phyloP scores from a whole-genome alignment of 768 basidiomycete species.

The Harrya chromipes region DNA sequence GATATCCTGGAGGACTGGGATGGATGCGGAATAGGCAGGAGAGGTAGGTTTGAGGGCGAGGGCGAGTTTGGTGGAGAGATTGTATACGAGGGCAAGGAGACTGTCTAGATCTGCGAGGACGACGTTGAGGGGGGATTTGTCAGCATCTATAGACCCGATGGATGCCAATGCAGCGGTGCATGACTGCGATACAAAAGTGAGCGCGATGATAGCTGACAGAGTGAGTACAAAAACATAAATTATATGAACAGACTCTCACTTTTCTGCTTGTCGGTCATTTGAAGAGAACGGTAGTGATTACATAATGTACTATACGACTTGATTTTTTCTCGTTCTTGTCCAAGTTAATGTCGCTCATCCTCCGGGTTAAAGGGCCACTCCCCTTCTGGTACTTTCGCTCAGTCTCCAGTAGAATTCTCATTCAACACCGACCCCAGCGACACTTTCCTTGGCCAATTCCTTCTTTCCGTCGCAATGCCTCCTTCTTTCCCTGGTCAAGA shows the following conservation, averaged over 20 bases:
- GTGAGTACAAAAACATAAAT: too few species aligned
- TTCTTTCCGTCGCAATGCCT: constrained; percentile 19
- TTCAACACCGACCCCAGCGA: constrained; percentile 32
- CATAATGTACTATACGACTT: constrained; percentile 14
- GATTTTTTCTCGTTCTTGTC: too few species aligned
- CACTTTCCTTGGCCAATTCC: constrained; percentile 35
- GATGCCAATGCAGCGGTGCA: constrained; percentile 21
- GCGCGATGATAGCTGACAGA: neutral
- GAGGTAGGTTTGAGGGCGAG: constrained; percentile 58
- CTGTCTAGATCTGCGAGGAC: constrained; percentile 56
- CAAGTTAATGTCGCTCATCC: constrained; percentile 25
- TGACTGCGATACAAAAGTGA: constrained; percentile 13
- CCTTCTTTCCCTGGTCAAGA: constrained; percentile 38
- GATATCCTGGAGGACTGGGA: constrained; percentile 53
- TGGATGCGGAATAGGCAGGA: constrained; percentile 49
- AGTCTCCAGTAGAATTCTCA: constrained; percentile 2
- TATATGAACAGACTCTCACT: too few species aligned
- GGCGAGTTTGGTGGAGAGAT: constrained; percentile 56
- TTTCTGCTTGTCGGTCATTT: constrained; percentile 32
- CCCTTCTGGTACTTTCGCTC: neutral
- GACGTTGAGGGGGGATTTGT: constrained; percentile 23
- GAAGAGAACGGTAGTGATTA: constrained; percentile 5
- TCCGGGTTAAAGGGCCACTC: neutral
- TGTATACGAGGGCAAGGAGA: constrained; percentile 56
- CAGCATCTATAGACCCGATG: neutral